Percentiles rank a stretch among this genome's conserved stretches.
phyloP scores from a whole-genome alignment of 352 stramenopile species.

The Globisporangium abappressorium region DNA sequence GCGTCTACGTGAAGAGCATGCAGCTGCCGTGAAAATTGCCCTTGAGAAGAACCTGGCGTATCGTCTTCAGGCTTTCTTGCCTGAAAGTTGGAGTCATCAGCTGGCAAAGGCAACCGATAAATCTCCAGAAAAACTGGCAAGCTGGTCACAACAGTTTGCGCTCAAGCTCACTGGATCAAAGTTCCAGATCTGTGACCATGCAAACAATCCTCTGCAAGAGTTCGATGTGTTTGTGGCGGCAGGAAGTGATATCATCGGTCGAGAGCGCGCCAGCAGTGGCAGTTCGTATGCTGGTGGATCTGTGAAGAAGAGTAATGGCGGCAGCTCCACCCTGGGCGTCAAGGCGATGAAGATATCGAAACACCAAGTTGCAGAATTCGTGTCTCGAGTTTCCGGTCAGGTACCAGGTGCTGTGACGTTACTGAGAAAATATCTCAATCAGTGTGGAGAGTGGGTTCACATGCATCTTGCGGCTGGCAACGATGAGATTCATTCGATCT shows the following conservation, averaged over 20 bases:
- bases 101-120: constrained; percentile 11
- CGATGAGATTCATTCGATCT: constrained; percentile 42
- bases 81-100: constrained; percentile 12
- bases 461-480: constrained; percentile 29
- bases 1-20: constrained; percentile 64
- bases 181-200: constrained; percentile 29
- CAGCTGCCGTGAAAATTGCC: constrained; percentile 53
- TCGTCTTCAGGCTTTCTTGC: constrained; percentile 43
- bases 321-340: background rate
- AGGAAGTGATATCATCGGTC: constrained; percentile 4
- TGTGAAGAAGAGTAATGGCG: background rate
- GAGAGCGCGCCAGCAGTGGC: background rate
- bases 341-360: constrained; percentile 12
- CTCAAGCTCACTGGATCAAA: constrained; percentile 27
- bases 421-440: constrained; percentile 40
- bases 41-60: constrained; percentile 62
- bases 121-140: constrained; percentile 6
- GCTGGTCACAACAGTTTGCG: constrained; percentile 27
- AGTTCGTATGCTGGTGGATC: background rate
- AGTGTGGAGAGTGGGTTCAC: constrained; percentile 57
- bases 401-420: background rate
- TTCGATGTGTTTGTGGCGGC: constrained; percentile 20
- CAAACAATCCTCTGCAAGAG: constrained; percentile 13
- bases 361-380: constrained; percentile 17
- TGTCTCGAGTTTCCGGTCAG: constrained; percentile 1